phyloP scores from a whole-genome alignment of 2,329 filamentous ascomycete genomes.

The Sporothrix protearum region DNA sequence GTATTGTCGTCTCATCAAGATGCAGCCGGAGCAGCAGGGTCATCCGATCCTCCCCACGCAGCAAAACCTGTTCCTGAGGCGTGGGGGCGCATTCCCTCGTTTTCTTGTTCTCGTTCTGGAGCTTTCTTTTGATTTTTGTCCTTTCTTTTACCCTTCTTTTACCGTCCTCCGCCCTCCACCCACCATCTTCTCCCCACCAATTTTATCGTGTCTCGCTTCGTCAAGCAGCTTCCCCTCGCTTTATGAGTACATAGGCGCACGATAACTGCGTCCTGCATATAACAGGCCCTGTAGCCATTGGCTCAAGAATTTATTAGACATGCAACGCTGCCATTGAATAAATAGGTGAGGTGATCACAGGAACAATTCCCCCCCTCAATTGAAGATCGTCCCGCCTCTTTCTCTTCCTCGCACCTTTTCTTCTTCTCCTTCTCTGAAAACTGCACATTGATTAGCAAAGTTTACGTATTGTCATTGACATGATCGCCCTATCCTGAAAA shows the following conservation, averaged over 20 bases:
- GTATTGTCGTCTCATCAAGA: neutral
- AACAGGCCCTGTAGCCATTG: neutral
- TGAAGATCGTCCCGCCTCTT: neutral
- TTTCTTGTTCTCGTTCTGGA: neutral
- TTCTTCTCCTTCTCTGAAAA: neutral
- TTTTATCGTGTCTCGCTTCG: neutral
- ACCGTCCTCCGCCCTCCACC: too few relatives aligned
- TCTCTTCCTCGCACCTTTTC: neutral
- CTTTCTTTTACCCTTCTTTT: neutral
- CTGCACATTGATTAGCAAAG: too few relatives aligned
- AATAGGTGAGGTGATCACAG: neutral
- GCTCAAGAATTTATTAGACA: neutral
- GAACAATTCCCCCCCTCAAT: neutral
- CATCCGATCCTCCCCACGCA: slow-evolving; percentile 5
- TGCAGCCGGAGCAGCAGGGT: neutral
- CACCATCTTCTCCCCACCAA: neutral
- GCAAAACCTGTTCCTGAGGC: slow-evolving; percentile 5
- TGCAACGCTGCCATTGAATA: neutral
- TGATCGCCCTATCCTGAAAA: neutral
- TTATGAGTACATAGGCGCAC: neutral
- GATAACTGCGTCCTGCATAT: neutral
- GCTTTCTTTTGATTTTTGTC: neutral
- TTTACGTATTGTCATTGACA: neutral
- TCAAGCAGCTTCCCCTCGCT: neutral
- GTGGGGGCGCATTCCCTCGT: neutral